Conservation (phyloP, 2,329 filamentous ascomycete species). For the Alternaria incomplexa region DNA sequence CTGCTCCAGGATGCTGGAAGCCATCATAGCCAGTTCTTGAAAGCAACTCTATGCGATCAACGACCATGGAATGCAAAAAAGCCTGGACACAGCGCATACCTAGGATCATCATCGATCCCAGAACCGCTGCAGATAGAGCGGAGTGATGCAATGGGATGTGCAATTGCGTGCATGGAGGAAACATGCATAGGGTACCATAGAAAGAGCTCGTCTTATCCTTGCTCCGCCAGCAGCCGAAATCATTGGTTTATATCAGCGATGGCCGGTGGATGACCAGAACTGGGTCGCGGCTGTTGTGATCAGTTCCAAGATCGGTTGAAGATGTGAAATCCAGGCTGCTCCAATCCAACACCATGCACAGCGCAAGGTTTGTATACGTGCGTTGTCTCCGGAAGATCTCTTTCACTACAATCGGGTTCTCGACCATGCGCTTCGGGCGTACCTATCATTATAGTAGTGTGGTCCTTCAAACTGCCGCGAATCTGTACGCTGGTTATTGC, state of each 20-base stretch:
- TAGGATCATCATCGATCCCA: neutral
- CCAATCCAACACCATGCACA: neutral
- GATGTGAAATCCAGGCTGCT: neutral
- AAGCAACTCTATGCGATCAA: neutral
- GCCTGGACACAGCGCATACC: neutral
- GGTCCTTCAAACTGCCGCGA: neutral
- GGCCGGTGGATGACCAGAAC: neutral
- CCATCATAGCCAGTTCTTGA: neutral
- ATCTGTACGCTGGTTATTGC: neutral
- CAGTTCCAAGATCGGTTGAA: neutral
- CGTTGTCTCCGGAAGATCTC: neutral
- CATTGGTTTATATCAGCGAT: neutral
- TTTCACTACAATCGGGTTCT: neutral
- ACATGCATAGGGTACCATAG: slow-evolving; percentile 1
- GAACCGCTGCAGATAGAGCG: slow-evolving; percentile 2
- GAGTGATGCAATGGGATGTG: slow-evolving; percentile 16
- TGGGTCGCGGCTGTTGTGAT: neutral
- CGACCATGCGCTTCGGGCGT: neutral
- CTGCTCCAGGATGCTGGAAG: neutral
- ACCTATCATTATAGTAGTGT: neutral
- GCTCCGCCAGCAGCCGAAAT: neutral
- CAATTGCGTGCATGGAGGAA: slow-evolving; percentile 13
- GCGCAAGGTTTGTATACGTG: neutral
- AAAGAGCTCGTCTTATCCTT: neutral
- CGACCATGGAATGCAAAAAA: neutral